Conservation (phyloP, 257 asterid genomes). For the Galeopsis tetrahit region DNA sequence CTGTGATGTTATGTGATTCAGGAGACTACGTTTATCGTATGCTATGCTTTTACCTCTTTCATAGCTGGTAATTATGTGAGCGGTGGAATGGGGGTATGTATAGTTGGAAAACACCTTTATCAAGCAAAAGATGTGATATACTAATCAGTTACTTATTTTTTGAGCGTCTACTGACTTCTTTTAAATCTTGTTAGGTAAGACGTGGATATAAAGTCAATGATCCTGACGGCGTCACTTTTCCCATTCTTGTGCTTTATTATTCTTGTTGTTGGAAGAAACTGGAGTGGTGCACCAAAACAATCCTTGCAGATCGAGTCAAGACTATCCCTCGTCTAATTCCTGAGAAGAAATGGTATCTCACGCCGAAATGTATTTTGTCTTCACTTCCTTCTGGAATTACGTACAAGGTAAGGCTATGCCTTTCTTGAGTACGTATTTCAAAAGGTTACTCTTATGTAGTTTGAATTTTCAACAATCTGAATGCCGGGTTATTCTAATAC, state of each 20-base stretch:
- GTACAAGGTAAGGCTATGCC: constrained; percentile 59
- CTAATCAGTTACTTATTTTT: constrained; percentile 4
- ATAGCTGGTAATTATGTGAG: constrained; percentile 85
- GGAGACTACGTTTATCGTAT: constrained; percentile 80
- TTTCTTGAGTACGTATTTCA: constrained; percentile 16
- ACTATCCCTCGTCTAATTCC: constrained; percentile 97
- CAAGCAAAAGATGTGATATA: background rate
- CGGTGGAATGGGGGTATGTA: constrained; percentile 85
- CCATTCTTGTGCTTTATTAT: constrained; percentile 82
- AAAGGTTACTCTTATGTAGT: background rate
- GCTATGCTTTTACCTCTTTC: constrained; percentile 85
- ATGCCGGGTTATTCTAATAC: background rate
- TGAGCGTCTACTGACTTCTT: constrained; percentile 14
- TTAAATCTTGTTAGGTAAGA: constrained; percentile 60
- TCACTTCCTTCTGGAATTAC: constrained; percentile 96
- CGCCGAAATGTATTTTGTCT: constrained; percentile 91
- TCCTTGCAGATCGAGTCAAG: constrained; percentile 89
- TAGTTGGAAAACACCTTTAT: constrained; percentile 1
- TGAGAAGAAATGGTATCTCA: constrained; percentile 87
- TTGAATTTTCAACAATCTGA: constrained; percentile 9
- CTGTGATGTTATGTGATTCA: constrained; percentile 41
- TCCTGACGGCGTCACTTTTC: constrained; percentile 83
- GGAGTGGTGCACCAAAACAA: constrained; percentile 83
- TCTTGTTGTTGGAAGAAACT: constrained; percentile 81
- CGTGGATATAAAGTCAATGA: constrained; percentile 81